Base-by-base conservation (phyloP, 202 grass and related monocot genomes). In the Bolboschoenoplectus hybrid region DNA sequence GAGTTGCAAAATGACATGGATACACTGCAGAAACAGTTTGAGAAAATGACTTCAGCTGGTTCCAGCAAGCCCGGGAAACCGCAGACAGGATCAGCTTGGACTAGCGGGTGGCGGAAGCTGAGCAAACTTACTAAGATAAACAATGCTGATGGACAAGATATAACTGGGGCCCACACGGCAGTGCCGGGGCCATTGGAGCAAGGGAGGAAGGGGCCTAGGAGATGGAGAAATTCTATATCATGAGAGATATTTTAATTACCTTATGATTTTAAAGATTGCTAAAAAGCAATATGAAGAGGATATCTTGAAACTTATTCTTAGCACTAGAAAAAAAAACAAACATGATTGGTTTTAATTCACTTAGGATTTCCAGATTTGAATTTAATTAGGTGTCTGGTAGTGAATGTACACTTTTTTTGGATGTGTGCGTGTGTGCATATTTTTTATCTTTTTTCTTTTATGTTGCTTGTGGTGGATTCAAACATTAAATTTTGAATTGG, bases 201-300 rank as follows among this genome's bases (percentile, higher is more conserved):
- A 19, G 90, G 87, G 65, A 94, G 88, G 90, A 98, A 94, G 62
- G 88, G 85, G 12, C 90, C 89, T 2, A 89, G 93, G 85, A 86
- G 91, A 79, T 96, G 96, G 96, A 98, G 91, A 88, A 98, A 96
- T 70, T 98, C 96, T 20, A 96, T 98, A 85, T 98, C 96, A 9
- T 97, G 87, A 97, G 76, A 66, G 53, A 64, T 13, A 63, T 56
- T 26, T 26, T 32, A 26, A 81, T 55, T 55, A 13, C 11, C 26
- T 53, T 34, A 75, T 51, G 71, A 32, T 53, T 76, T 7, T 36
- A 16, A 75, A 52, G 8, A 11, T 14, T 13, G 71, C 5, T 75
- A 52, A 75, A 74, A 41, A 50, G 1, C 3, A 32, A 1, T 51
- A 74, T 34, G 45, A 50, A 51, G 19, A 51, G 10, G 45, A 9